Percentiles rank a stretch among this genome's conserved stretches.
These are phyloP conservation scores for Globomyces sp. DNA, from an alignment of 371 early-diverging fungal species.

Conservation along the genomic window DNA sequence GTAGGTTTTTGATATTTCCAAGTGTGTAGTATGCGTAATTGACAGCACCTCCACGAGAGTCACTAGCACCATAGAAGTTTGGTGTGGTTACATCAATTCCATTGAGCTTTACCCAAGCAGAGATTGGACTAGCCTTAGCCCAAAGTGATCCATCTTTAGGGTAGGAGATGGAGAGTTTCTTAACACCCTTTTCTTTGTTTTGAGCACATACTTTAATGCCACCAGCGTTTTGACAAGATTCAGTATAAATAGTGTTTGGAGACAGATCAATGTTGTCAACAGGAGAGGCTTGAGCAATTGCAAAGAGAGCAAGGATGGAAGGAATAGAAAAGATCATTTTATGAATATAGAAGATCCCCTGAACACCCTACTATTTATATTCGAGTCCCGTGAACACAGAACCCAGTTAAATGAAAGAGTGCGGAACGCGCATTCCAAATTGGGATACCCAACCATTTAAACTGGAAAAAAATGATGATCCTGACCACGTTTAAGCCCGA, in stretches of 20 bases:
- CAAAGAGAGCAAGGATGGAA: too few relatives aligned
- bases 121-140: slow-evolving; percentile 13
- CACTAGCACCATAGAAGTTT: not conserved
- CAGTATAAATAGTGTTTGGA: not conserved
- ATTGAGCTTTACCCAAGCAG: slow-evolving; percentile 17
- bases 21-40: slow-evolving; percentile 3
- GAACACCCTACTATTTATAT: too few relatives aligned
- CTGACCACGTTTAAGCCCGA: too few relatives aligned
- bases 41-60: not conserved
- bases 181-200: slow-evolving; percentile 13
- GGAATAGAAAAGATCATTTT: too few relatives aligned
- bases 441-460: too few relatives aligned
- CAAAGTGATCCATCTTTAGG: slow-evolving; percentile 7
- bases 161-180: slow-evolving; percentile 11
- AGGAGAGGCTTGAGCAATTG: too few relatives aligned
- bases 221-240: slow-evolving; percentile 8
- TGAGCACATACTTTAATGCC: slow-evolving; percentile 16
- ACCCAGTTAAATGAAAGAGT: too few relatives aligned
- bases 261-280: too few relatives aligned
- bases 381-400: too few relatives aligned
- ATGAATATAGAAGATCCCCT: too few relatives aligned
- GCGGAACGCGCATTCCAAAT: too few relatives aligned
- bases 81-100: not conserved
- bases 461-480: too few relatives aligned
- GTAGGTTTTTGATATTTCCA: slow-evolving; percentile 7